Evolutionary conservation across 306 rosid species (phyloP).

Genomic region (Cicer arietinum): DNA sequence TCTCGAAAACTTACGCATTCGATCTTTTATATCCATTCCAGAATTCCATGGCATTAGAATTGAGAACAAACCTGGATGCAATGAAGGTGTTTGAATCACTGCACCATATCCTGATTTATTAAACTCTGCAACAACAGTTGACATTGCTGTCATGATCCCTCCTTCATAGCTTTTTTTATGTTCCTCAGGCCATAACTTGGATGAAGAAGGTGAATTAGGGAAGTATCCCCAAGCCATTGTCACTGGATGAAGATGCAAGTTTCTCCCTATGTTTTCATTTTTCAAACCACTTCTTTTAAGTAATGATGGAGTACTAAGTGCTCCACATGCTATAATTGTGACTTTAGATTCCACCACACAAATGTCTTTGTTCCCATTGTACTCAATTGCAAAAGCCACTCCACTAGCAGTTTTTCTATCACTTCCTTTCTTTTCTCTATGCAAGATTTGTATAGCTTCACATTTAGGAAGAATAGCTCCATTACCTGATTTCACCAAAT

Average conservation of each 20-base stretch:
- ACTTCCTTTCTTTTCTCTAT: conserved; percentile 53
- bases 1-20: conserved; percentile 69
- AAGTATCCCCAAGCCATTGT: conserved; percentile 88
- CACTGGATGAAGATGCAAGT: conserved; percentile 83
- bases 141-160: conserved; percentile 93
- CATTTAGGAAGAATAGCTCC: conserved; percentile 73
- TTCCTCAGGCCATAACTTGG: conserved; percentile 56
- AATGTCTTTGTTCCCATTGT: conserved; percentile 52
- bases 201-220: conserved; percentile 57
- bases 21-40: conserved; percentile 60
- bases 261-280: conserved; percentile 68
- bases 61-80: conserved; percentile 87
- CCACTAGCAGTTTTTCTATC: conserved; percentile 54
- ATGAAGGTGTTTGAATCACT: conserved; percentile 76
- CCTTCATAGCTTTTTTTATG: conserved; percentile 83
- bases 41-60: conserved; percentile 82
- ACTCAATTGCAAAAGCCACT: conserved; percentile 54
- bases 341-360: conserved; percentile 78
- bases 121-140: conserved; percentile 57
- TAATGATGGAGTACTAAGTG: conserved; percentile 70
- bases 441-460: conserved; percentile 62
- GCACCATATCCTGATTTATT: conserved; percentile 69
- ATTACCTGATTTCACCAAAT: conserved; percentile 73
- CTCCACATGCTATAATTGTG: conserved; percentile 81
- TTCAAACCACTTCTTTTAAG: conserved; percentile 70